Evolutionary conservation across 2,329 filamentous ascomycete genomes (phyloP), one percentile per base, ranked within the genome.

Genomic region (Colletotrichum tropicicola): DNA sequence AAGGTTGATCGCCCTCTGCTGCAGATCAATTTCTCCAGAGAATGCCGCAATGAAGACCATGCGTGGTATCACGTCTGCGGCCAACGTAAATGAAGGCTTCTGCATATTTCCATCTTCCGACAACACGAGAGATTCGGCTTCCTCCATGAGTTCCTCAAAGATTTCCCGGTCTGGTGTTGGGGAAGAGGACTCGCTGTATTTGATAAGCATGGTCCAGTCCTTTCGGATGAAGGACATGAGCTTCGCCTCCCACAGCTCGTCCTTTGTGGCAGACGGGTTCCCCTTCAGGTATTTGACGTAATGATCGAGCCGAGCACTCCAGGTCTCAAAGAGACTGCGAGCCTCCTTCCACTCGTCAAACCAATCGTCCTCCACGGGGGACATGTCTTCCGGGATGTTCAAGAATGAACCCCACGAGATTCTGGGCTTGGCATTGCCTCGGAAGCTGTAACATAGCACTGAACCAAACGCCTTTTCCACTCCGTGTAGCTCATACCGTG

Each of bases 1-100:
- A 1, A 72, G 6, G 6, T 60, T n/a, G 2, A 72, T 3, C 63
- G 68, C 1, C 30, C 21, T 2, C 54, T 43, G 5, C 52, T 54
- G 1, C 23, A 61, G 10, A 7, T 48, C 58, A 0, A 28, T 13
- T 9, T 56, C 58, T 3, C 15, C 30, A 10, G 28, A 28, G 19
- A 41, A 47, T 3, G 2, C 41, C 0, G 51, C 51, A 21, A 61
- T 47, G 1, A 61, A 45, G n/a, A 47, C 43, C 17, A 48, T 23
- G 10, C 49, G 58, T 5, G 58, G 58, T 13, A 55, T 55, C 32
- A 51, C 41, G 41, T 61, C 28, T 10, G 12, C 69, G 47, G 37
- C 64, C 51, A 23, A 21, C 44, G 7, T 28, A 2, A 61, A 61
- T 5, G 41, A 17, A 8, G 58, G 49, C 32, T 39, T 30, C 28